Percentiles rank a stretch among this genome's conserved stretches.
Conservation (phyloP, 495 filamentous ascomycete genomes). For the Aspergillus ellipticus region DNA sequence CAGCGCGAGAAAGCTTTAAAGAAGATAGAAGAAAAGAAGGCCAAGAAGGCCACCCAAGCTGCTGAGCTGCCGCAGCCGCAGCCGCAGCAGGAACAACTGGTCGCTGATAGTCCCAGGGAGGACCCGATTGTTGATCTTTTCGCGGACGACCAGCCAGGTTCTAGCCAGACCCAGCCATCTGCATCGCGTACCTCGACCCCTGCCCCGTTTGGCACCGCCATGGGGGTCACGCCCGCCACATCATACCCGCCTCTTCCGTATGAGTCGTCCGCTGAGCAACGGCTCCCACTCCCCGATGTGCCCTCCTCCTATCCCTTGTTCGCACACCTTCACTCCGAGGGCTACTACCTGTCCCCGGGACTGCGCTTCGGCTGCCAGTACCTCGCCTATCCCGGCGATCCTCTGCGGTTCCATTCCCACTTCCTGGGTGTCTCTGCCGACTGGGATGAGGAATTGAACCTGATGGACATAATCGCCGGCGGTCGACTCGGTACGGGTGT, state of each 20-base stretch:
- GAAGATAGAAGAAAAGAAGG: conserved; percentile 40
- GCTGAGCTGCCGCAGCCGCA: conserved; percentile 8
- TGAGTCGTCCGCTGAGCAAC: conserved; percentile 25
- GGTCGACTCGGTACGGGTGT: conserved; percentile 89
- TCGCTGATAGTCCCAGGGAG: conserved; percentile 19
- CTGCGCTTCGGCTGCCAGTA: conserved; percentile 93
- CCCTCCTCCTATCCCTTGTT: conserved; percentile 48
- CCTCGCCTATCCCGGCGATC: conserved; percentile 91
- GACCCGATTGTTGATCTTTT: conserved; percentile 43
- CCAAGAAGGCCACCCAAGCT: conserved; percentile 29
- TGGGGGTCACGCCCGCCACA: conserved; percentile 58
- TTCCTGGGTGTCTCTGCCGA: conserved; percentile 74
- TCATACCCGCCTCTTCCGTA: conserved; percentile 51
- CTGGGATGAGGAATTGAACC: conserved; percentile 81
- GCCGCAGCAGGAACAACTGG: conserved; percentile 8
- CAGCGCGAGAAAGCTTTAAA: conserved; percentile 38
- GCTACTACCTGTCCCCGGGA: conserved; percentile 87
- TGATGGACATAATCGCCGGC: conserved; percentile 79
- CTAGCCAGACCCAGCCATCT: conserved; percentile 24
- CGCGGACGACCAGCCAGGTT: conserved; percentile 18
- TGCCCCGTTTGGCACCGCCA: conserved; percentile 13
- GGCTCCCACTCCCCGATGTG: conserved; percentile 39
- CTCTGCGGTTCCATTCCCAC: conserved; percentile 90
- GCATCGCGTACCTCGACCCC: conserved; percentile 13
- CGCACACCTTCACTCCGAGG: conserved; percentile 69